Base-by-base conservation (phyloP, 306 rosid genomes). In the Cicer bijugum region DNA sequence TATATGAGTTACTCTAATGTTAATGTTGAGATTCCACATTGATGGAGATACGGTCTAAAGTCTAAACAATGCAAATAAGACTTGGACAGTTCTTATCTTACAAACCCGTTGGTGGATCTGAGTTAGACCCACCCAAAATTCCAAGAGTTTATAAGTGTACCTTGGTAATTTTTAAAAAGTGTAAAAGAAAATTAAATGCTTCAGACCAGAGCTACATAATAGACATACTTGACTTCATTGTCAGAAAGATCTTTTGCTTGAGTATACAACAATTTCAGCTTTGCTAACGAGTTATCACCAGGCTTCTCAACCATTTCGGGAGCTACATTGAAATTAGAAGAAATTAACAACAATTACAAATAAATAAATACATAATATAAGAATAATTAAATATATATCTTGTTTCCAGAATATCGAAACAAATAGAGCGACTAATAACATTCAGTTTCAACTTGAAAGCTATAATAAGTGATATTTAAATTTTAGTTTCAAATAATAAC, bases 301-400 rank as follows among this genome's bases (percentile, higher is more conserved):
- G 97, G 90, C 88, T 91, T 94, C 86, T 94, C 99, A 80, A 94
- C 99, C 82, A 91, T 71, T 82, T 91, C 97, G 17, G 99, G 99
- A 87, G 91, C 99, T 91, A 85, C 70, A 80, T 20, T 3, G 6
- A 59, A 63, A 75, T 28, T 51, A 77, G 46, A 72, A 50, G 39
- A 73, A 70, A 60, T 51, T 67, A 78, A 64, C 71, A 80, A 63
- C 52, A 62, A 71, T 39, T 35, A 43, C 23, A 40, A 0, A 74
- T 47, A 68, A 16, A 80, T 51, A 33, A 77, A 23, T 52, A 63
- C 48, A 64, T 55, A 28, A 11, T 60, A 48, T 8, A 52, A 72
- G 28, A 28, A 47, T 52, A 69, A 42, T 71, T 37, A 19, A 61
- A 46, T 70, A 51, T 51, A 19, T 60, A 63, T 78, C 58, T 17